Percentiles rank a stretch among this genome's conserved stretches.
Conservation (phyloP, 352 stramenopile species). For the Pythium aphanidermatum region DNA sequence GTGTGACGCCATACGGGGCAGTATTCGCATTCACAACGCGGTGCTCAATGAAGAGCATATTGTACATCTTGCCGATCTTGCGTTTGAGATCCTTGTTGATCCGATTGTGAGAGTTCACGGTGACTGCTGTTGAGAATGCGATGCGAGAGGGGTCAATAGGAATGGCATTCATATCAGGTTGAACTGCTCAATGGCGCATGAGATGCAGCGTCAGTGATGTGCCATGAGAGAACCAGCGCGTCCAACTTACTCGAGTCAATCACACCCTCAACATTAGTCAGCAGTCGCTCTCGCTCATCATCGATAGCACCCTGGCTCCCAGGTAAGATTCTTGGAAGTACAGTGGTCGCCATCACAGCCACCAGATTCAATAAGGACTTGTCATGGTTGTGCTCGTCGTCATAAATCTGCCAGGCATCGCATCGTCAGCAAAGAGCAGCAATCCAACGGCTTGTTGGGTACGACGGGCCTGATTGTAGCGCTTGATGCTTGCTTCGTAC, state of each 20-base stretch:
- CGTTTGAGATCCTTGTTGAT: conserved; percentile 65
- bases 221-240: too few species aligned
- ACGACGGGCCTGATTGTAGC: conserved; percentile 40
- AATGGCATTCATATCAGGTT: conserved; percentile 27
- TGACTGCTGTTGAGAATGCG: conserved; percentile 48
- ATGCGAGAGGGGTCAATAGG: conserved; percentile 51
- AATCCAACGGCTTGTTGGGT: background rate
- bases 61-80: conserved; percentile 47
- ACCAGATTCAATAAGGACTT: conserved; percentile 12
- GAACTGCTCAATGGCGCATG: too few species aligned
- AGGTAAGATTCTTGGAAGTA: conserved; percentile 59
- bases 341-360: conserved; percentile 49
- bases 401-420: conserved; percentile 2
- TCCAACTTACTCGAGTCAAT: conserved; percentile 29
- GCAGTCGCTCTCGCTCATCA: conserved; percentile 31
- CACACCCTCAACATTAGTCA: conserved; percentile 32
- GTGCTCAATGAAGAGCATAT: conserved; percentile 31
- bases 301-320: conserved; percentile 46
- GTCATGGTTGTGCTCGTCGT: background rate
- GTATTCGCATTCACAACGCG: conserved; percentile 32
- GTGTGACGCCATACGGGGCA: conserved; percentile 38
- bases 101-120: conserved; percentile 53
- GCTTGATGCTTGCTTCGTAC: conserved; percentile 38
- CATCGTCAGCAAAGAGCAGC: background rate
- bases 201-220: too few species aligned